Evolutionary conservation across 441 rosid genomes (phyloP).

Genomic region (Gossypium schwendimanii): DNA sequence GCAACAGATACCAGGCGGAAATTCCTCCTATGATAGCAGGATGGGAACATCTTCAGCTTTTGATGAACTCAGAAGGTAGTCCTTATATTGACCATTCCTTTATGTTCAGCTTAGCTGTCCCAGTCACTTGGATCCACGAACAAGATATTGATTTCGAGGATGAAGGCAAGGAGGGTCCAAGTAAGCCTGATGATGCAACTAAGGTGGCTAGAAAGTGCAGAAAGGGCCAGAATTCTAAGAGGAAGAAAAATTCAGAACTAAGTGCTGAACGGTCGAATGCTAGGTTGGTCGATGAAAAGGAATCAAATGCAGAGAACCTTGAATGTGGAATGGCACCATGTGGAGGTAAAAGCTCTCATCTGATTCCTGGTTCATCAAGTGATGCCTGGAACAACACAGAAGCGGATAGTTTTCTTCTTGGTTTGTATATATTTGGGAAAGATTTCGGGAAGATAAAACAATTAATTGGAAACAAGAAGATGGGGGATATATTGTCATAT

Average conservation of each 20-base stretch:
- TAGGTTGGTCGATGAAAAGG: slow-evolving; percentile 12
- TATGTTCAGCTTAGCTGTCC: slow-evolving; percentile 41
- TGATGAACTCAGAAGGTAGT: slow-evolving; percentile 20
- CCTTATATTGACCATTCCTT: slow-evolving; percentile 32
- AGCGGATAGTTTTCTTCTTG: slow-evolving; percentile 53
- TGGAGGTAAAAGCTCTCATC: slow-evolving; percentile 19
- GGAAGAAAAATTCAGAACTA: slow-evolving; percentile 26
- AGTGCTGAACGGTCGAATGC: slow-evolving; percentile 18
- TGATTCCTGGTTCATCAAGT: slow-evolving; percentile 34
- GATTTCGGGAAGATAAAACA: slow-evolving; percentile 42
- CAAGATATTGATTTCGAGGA: slow-evolving; percentile 9
- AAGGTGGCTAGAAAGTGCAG: slow-evolving; percentile 28
- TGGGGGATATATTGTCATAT: slow-evolving; percentile 56
- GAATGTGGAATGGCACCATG: slow-evolving; percentile 4
- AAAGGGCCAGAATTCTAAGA: slow-evolving; percentile 22
- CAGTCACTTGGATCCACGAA: slow-evolving; percentile 33
- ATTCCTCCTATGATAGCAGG: neutral
- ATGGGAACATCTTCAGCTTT: neutral
- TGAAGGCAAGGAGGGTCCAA: slow-evolving; percentile 22
- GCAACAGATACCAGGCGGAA: neutral
- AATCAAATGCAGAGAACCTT: slow-evolving; percentile 21
- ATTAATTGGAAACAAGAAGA: slow-evolving; percentile 46
- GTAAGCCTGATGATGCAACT: slow-evolving; percentile 19
- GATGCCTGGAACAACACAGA: slow-evolving; percentile 49
- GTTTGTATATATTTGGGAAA: slow-evolving; percentile 64